Percentiles rank a stretch among this genome's conserved stretches.
Conservation (phyloP, 2,329 filamentous ascomycete genomes). For the Aspergillus udagawae region DNA sequence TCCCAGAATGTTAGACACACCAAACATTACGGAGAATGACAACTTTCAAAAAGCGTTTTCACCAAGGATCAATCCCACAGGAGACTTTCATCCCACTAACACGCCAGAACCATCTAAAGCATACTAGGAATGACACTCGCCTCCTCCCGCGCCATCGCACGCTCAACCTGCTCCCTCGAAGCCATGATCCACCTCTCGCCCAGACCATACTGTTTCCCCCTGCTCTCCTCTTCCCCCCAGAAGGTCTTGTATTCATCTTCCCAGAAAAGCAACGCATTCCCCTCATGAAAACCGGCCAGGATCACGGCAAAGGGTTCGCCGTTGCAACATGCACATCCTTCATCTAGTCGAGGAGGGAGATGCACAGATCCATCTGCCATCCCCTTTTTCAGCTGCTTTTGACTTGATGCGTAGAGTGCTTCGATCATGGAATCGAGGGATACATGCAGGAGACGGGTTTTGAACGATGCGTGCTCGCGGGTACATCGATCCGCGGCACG, state of each 20-base stretch:
- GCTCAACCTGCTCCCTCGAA: neutral
- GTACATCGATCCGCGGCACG: conserved; percentile 5
- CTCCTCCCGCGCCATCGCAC: neutral
- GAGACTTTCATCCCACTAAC: neutral
- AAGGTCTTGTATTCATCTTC: conserved; percentile 12
- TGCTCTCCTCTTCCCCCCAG: conserved; percentile 11
- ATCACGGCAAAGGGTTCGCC: conserved; percentile 18
- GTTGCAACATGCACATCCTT: conserved; percentile 16
- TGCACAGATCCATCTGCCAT: conserved; percentile 8
- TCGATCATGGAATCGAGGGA: conserved; percentile 12
- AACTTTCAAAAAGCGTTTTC: neutral
- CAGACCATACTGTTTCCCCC: neutral
- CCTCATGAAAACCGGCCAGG: conserved; percentile 5
- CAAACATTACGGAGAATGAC: neutral
- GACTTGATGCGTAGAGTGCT: conserved; percentile 9
- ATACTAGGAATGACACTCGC: too few relatives aligned
- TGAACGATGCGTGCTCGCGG: conserved; percentile 13
- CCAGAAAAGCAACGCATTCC: conserved; percentile 13
- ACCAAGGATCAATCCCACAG: neutral
- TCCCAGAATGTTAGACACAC: too few relatives aligned
- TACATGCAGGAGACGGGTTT: conserved; percentile 13
- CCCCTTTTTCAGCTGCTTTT: neutral
- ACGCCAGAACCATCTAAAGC: too few relatives aligned
- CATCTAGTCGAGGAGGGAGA: neutral
- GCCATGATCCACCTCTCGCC: neutral